Base-by-base conservation (phyloP, 805 yeast species). In the Metschnikowia lachancei region DNA sequence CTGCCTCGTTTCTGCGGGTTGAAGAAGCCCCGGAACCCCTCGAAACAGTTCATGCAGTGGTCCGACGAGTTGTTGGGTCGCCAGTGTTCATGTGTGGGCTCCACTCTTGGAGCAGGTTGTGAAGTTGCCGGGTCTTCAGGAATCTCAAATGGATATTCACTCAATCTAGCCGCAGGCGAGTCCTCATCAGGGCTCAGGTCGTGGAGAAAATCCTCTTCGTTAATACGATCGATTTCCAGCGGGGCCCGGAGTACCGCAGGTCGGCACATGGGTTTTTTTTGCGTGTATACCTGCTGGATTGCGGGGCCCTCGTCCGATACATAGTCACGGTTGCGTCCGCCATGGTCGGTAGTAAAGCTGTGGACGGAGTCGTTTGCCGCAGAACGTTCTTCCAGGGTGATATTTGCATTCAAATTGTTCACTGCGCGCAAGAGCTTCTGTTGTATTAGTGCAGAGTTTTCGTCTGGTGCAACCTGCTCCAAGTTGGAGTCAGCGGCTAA, bases 11-110 rank as follows among this genome's bases (percentile, higher is more conserved):
- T 44, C 40, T 46, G 56, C n/a, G 66, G 66, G 37, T 50, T 54
- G 51, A 66, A 63, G 31, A 61, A 60, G 36, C 53, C 55, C 33
- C 67, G 62, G 49, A 71, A 70, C 9, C 56, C 55, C 29, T 60
- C 61, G 47, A 70, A 67, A 49, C 76, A 71, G 47, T 63, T 64
- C 69, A 67, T 61, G 59, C 83, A 79, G 41, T 63, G 63, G 43
- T 58, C 52, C n/a, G 73, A 59, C 43, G 58, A 60, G 37, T 54
- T 56, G 58, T 78, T 73, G 17, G 78, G 74, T 50, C 71, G 71
- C 83, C 83, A 79, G 58, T 77, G 82, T 12, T 61, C 58, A 43
- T 72, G 80, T 9, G 78, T 73, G 13, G 82, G 82, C 52, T 76
- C 81, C 30, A 24, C 50, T 20, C 46, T 48, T 8, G 43, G 32